phyloP scores from a whole-genome alignment of 2,329 filamentous ascomycete species.

The Calonectria henricotiae region DNA sequence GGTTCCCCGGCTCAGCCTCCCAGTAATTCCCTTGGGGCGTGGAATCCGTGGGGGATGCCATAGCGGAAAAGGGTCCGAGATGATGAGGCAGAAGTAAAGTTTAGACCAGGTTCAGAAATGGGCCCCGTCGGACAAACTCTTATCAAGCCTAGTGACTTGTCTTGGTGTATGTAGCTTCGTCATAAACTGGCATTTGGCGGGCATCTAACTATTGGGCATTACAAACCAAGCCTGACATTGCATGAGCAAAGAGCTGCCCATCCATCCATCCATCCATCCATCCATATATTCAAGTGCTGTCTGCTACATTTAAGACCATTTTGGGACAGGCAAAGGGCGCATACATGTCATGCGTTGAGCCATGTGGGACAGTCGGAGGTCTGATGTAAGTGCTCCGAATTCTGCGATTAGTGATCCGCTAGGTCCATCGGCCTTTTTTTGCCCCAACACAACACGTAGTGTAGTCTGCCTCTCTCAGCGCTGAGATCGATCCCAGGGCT shows the following conservation, averaged over 20 bases:
- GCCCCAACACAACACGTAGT: conserved; percentile 17
- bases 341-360: conserved; percentile 24
- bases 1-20: conserved; percentile 6
- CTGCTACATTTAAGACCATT: background rate
- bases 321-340: conserved; percentile 2
- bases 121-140: background rate
- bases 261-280: background rate
- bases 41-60: background rate
- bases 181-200: background rate
- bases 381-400: conserved; percentile 43
- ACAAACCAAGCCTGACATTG: background rate
- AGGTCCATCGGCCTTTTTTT: conserved; percentile 15
- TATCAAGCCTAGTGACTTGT: background rate
- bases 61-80: background rate
- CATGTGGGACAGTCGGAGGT: conserved; percentile 40
- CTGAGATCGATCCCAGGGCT: background rate
- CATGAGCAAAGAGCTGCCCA: background rate
- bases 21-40: background rate
- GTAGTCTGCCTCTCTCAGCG: background rate
- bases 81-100: background rate
- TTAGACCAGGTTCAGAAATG: background rate
- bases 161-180: background rate
- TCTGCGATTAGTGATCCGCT: conserved; percentile 36
- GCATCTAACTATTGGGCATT: background rate
- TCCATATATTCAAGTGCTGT: no score